Base-by-base conservation (phyloP, 1,284 basidiomycete genomes). In the Trametes polyzona region DNA sequence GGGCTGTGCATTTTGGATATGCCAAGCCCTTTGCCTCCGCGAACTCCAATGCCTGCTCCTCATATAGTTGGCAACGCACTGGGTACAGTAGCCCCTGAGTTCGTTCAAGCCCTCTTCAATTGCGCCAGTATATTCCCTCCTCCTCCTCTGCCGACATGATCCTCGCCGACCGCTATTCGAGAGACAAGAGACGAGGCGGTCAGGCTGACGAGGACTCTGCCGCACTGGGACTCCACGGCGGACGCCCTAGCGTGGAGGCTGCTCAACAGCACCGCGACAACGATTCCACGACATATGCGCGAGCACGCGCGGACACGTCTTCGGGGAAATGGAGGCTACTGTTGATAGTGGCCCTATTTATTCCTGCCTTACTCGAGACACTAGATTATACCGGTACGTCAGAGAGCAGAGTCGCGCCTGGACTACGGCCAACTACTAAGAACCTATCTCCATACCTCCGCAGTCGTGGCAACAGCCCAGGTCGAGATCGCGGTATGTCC, bases 391-490 rank as follows among this genome's bases (percentile, higher is more conserved):
- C 78, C n/a, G 73, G 78, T 74, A 43, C n/a, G n/a, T n/a, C n/a
- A n/a, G n/a, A n/a, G n/a, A n/a, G n/a, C n/a, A n/a, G n/a, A n/a
- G n/a, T n/a, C n/a, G n/a, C n/a, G n/a, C n/a, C n/a, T n/a, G n/a
- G n/a, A n/a, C n/a, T 35, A 7, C 33, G 12, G 12, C 33, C n/a
- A 6, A 35, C 33, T 11, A 4, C 4, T 14, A 24, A 24, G 39
- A 23, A 23, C n/a, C n/a, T n/a, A n/a, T n/a, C n/a, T n/a, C n/a
- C n/a, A n/a, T n/a, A n/a, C n/a, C n/a, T n/a, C n/a, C n/a, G n/a
- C 30, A 81, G 80, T 83, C 2, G 81, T 83, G 23, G 81, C 81
- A 4, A 82, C 80, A n/a, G 79, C 80, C 2, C 81, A 82, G 58
- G 69, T 77, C 21, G 73, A 75, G 29, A 82, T 82, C 55, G 81